Base-by-base conservation (phyloP, 1,284 basidiomycete genomes). In the Moesziomyces parantarcticus region DNA sequence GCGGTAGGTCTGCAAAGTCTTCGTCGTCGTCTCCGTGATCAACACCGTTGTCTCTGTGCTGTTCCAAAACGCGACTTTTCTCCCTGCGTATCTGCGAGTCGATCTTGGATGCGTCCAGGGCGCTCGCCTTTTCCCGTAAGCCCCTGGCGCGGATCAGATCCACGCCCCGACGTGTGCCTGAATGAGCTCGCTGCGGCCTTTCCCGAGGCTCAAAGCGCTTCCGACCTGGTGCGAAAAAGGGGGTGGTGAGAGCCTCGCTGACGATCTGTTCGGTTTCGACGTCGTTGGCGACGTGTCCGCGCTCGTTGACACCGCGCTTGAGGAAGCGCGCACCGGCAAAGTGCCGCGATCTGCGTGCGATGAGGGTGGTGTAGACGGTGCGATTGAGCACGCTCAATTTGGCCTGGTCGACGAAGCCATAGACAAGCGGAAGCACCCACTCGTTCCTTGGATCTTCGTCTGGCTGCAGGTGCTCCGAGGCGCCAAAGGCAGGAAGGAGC, bases 221-320 rank as follows among this genome's bases (percentile, higher is more conserved):
- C 18, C 58, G 59, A 1, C 62, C 69, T 2, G 81, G 81, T 11
- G 79, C 75, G 39, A 75, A 83, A 59, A 83, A 82, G 6, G 82
- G 70, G 1, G 76, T 99, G 0, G 94, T 96, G 8, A 95, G 84
- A 0, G 93, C 92, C 81, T 99, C 96, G 3, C 92, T 93, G 0
- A 99, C 95, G 53, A 99, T 97, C 81, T 99, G 97, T 81, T 99
- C 97, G 0, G 95, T 98, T 85, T 99, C 97, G 3, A 99, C 97
- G 84, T 99, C 97, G 79, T 99, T 99, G 1, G 96, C 97, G 2
- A 99, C 97, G 81, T 97, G 93, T 2, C 97, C 97, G 7, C 71
- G 48, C 74, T 95, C 92, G 78, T 97, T 95, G 21, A 95, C 92
- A 1, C 97, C 97, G 58, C 97, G 89, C 68, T 96, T 98, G 32